Evolutionary conservation across 2,329 filamentous ascomycete species (phyloP).

Genomic region (Penicillium sp.): DNA sequence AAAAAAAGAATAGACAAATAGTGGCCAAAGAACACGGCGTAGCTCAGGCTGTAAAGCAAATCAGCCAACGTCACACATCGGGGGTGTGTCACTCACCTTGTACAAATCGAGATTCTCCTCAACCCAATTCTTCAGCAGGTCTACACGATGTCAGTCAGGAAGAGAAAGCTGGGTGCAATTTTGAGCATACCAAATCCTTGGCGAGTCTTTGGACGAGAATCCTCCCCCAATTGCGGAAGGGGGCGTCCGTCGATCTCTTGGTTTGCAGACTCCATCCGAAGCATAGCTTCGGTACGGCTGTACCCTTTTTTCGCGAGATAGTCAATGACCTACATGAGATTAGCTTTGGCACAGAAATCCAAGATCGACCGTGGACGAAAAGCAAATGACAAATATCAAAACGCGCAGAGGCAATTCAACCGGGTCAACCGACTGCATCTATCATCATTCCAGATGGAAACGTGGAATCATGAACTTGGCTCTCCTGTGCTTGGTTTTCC

Average conservation of each 20-base stretch:
- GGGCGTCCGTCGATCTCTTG: conserved; percentile 80
- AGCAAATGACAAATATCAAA: background rate
- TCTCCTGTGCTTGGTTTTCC: background rate
- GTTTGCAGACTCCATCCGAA: conserved; percentile 85
- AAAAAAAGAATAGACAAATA: conserved; percentile 91
- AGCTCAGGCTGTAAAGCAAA: conserved; percentile 69
- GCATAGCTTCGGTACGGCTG: conserved; percentile 85
- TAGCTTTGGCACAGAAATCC: background rate
- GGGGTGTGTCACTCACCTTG: conserved; percentile 60
- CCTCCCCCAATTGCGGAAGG: conserved; percentile 65
- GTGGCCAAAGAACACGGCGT: conserved; percentile 82
- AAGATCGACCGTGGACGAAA: background rate
- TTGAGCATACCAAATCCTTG: conserved; percentile 63
- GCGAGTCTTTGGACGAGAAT: conserved; percentile 76
- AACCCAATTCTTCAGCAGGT: conserved; percentile 76
- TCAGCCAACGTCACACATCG: conserved; percentile 7
- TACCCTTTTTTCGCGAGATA: conserved; percentile 96
- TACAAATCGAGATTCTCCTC: conserved; percentile 93
- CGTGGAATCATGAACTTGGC: too few relatives aligned
- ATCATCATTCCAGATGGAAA: too few relatives aligned
- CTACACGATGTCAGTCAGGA: conserved; percentile 38
- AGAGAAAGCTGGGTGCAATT: background rate
- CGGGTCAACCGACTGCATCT: too few relatives aligned
- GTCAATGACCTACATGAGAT: conserved; percentile 70
- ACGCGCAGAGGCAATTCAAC: too few relatives aligned